Base-by-base conservation (phyloP, 371 early-diverging fungal genomes). In the Capillidium heterosporum region DNA sequence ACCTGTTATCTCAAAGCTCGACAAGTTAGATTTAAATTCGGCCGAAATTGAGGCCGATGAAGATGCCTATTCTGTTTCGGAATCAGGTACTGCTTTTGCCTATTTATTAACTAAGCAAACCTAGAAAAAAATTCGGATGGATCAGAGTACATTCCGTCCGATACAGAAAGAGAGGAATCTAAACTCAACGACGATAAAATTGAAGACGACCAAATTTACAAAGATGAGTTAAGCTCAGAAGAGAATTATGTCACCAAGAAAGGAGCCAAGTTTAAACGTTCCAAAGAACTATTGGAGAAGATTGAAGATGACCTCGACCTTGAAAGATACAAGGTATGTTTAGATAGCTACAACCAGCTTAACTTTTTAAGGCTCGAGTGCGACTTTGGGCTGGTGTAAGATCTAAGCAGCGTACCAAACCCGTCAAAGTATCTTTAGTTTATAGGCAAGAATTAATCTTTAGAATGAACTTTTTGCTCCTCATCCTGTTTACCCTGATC, bases 401-500 rank as follows among this genome's bases (percentile, higher is more conserved):
- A 40, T n/a, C 10, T 13, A 40, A 40, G 40, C 40, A 40, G 10
- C 40, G 40, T 40, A n/a, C 13, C n/a, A n/a, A 40, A 40, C 10
- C 13, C n/a, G n/a, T 40, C n/a, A n/a, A 40, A 40, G 40, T n/a
- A n/a, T n/a, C n/a, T n/a, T n/a, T 40, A 40, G n/a, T 40, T 40
- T n/a, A 40, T 40, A 40, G n/a, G n/a, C n/a, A 40, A 40, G 13
- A 13, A 13, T 40, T 40, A 40, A 13, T 40, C n/a, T 40, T n/a
- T 40, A 13, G 10, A 13, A 40, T n/a, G 10, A 40, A 40, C 10
- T 40, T 47, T 73, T 59, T 56, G 55, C 68, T 41, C 72, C 82
- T 0, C 78, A 82, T 51, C 85, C 85, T 0, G 63, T 46, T 5
- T 67, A 69, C 40, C 63, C 71, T 1, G 91, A 90, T 62, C 70